Percentiles rank a stretch among this genome's conserved stretches.
These are phyloP conservation scores for Lactuca saligna DNA, from an alignment of 129 eudicot species.

Conservation along the genomic window DNA sequence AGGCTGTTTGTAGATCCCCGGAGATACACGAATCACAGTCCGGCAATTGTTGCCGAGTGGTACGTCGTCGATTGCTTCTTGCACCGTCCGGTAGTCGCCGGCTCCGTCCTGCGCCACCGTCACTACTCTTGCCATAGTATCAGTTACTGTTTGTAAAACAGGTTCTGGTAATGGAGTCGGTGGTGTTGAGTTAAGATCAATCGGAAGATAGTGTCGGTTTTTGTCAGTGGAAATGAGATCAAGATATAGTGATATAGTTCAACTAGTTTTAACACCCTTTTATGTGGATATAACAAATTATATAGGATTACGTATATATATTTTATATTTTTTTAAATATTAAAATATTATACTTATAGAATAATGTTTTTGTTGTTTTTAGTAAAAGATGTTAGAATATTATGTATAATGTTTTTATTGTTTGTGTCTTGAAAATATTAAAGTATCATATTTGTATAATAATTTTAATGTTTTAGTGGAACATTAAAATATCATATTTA, in stretches of 20 bases:
- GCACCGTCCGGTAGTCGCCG: slow-evolving; percentile 67
- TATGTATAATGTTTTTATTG: no score
- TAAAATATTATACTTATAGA: no score
- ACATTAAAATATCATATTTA: no score
- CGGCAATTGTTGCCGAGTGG: slow-evolving; percentile 73
- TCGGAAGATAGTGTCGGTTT: background rate
- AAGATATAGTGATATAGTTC: background rate
- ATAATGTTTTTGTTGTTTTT: no score
- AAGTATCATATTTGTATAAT: no score
- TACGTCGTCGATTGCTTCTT: slow-evolving; percentile 77
- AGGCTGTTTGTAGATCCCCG: slow-evolving; percentile 75
- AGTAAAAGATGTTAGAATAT: no score
- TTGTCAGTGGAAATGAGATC: background rate
- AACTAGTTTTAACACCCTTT: no score
- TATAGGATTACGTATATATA: no score
- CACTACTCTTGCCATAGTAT: slow-evolving; percentile 40
- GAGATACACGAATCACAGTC: slow-evolving; percentile 70
- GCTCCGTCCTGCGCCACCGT: slow-evolving; percentile 66
- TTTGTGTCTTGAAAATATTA: no score
- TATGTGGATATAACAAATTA: no score
- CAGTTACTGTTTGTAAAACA: background rate
- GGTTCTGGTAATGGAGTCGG: background rate
- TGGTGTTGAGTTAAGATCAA: background rate
- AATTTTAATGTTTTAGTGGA: no score
- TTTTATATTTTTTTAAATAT: no score